Percentiles rank a stretch among this genome's conserved stretches.
Evolutionary conservation across 2,329 filamentous ascomycete genomes (phyloP).

Genomic region (Epicoccum sorghinum): DNA sequence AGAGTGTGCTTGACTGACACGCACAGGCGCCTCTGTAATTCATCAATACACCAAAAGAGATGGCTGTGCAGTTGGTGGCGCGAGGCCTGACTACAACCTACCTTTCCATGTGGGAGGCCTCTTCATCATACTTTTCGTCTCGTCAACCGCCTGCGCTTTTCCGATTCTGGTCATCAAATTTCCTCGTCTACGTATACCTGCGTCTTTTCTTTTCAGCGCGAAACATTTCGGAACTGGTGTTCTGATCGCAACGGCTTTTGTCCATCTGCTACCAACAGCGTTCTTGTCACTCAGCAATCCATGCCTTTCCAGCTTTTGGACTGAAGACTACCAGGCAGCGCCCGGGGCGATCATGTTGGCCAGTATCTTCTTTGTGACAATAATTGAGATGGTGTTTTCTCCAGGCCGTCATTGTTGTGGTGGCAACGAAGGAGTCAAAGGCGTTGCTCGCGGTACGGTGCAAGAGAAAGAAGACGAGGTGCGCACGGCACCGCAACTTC

Average conservation of each 20-base stretch:
- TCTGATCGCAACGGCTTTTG: slow-evolving; percentile 81
- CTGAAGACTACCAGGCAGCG: slow-evolving; percentile 63
- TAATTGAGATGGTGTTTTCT: slow-evolving; percentile 66
- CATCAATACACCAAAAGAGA: slow-evolving; percentile 23
- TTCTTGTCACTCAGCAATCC: slow-evolving; percentile 54
- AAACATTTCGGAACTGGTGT: slow-evolving; percentile 74
- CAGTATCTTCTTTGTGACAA: slow-evolving; percentile 65
- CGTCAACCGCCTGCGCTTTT: slow-evolving; percentile 61
- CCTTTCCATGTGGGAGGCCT: slow-evolving; percentile 40
- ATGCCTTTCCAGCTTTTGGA: slow-evolving; percentile 64
- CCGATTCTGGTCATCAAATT: slow-evolving; percentile 66
- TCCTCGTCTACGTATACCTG: slow-evolving; percentile 64
- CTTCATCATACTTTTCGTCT: slow-evolving; percentile 44
- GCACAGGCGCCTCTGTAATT: slow-evolving; percentile 8
- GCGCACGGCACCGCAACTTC: slow-evolving; percentile 5
- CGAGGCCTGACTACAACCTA: slow-evolving; percentile 35
- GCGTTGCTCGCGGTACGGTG: slow-evolving; percentile 25
- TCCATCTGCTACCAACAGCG: slow-evolving; percentile 70
- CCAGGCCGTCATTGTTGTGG: slow-evolving; percentile 63
- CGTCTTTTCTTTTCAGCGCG: slow-evolving; percentile 62
- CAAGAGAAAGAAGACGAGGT: slow-evolving; percentile 11
- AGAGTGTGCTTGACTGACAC: neutral
- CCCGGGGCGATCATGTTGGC: slow-evolving; percentile 68
- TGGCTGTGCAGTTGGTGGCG: slow-evolving; percentile 31
- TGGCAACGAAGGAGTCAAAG: slow-evolving; percentile 50